Conservation (phyloP, 2,329 filamentous ascomycete species). For the Colletotrichum sp. region DNA sequence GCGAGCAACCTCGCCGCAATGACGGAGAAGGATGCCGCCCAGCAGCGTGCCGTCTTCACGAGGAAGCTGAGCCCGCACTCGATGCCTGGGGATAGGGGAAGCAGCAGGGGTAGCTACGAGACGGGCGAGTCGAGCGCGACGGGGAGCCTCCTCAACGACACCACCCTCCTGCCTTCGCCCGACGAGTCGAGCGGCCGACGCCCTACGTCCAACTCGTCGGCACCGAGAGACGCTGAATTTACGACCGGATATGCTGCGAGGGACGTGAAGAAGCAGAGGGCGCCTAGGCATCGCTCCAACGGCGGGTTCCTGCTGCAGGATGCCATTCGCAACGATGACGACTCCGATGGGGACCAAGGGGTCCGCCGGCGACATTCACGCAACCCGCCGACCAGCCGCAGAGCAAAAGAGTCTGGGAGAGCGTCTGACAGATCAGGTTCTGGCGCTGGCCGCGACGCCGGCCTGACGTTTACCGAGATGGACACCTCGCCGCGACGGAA, state of each 20-base stretch:
- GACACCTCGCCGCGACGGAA: background rate
- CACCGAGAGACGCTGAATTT: constrained; percentile 24
- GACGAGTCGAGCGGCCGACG: constrained; percentile 7
- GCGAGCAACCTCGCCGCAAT: constrained; percentile 22
- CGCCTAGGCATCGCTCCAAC: constrained; percentile 48
- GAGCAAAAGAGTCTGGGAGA: constrained; percentile 3
- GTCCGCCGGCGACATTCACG: constrained; percentile 31
- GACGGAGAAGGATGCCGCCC: constrained; percentile 24
- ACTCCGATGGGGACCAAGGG: constrained; percentile 34
- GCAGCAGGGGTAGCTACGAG: constrained; percentile 45
- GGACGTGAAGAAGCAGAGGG: constrained; percentile 24
- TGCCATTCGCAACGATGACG: constrained; percentile 34
- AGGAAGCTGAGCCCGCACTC: constrained; percentile 16
- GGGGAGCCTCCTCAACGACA: constrained; percentile 31
- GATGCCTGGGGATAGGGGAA: constrained; percentile 29
- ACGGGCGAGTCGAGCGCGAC: constrained; percentile 49
- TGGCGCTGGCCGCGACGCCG: constrained; percentile 12
- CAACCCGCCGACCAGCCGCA: constrained; percentile 19
- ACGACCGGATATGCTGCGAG: constrained; percentile 21
- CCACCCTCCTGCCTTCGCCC: constrained; percentile 11
- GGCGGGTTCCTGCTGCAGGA: constrained; percentile 59
- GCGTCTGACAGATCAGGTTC: constrained; percentile 9
- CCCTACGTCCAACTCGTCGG: background rate
- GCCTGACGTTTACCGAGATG: background rate
- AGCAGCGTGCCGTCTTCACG: constrained; percentile 5